Evolutionary conservation across 2,329 filamentous ascomycete genomes (phyloP), one percentile per base, ranked within the genome.

Genomic region (Tricladium varicosporioides): DNA sequence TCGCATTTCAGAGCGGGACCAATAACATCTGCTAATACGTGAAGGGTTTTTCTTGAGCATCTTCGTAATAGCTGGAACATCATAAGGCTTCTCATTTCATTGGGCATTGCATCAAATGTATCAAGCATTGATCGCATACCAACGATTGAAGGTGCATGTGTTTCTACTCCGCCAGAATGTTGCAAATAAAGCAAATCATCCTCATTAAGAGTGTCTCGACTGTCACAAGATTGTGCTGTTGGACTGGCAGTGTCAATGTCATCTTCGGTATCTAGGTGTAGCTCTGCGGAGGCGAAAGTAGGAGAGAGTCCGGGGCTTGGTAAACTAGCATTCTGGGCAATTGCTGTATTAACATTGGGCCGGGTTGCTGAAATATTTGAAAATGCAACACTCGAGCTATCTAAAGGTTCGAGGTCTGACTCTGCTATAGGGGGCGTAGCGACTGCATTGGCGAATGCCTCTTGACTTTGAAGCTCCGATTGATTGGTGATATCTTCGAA

Each of bases 1-100:
- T 99, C 94, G 69, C 92, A 96, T 72, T 96, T 97, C 56, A 99
- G 75, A 0, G 93, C 91, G 7, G 94, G 94, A 68, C 96, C 97
- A 63, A 99, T 92, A 13, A 92, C 86, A 63, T 92, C 87, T 36
- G 93, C 92, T 54, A 99, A 87, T 54, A 96, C 87, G 68, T 94
- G 91, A 5, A 99, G 79, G 0, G 92, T 96, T 44, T 91, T 88
- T 64, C 95, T 89, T 5, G 91, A 85, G 69, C 92, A 97, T 48
- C 94, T 83, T 56, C 91, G 87, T 22, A 99, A 81, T 54, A 99
- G 85, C 70, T 99, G 93, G 70, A 95, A 97, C 86, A 99, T 96
- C 75, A 99, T 87, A 70, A 96, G 96, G 0, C 89, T 89, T 74
- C 99, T 94, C 82, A 99, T 86, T 67, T 94, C 88, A 46, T 89